Conservation (phyloP, 805 yeast species). For the Hanseniaspora lindneri region DNA sequence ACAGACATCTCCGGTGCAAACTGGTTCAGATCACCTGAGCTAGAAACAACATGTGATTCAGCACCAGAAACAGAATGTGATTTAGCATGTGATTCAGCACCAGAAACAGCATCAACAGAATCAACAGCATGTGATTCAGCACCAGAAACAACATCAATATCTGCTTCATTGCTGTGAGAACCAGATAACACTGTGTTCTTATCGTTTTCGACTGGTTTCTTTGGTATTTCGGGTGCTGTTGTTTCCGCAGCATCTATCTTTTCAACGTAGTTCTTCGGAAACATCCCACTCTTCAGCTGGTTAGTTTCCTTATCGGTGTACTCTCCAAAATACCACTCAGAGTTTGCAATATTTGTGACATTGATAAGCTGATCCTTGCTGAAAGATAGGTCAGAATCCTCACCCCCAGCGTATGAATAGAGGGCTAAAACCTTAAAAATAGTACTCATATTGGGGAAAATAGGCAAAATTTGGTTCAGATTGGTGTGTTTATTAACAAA, state of each 20-base stretch:
- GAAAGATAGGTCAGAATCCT: slow-evolving; percentile 37
- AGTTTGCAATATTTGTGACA: slow-evolving; percentile 74
- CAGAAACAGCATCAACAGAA: no score
- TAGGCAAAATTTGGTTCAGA: background rate
- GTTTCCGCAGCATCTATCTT: background rate
- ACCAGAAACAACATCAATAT: no score
- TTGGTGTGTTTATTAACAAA: no score
- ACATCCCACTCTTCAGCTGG: slow-evolving; percentile 50
- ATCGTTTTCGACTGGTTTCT: slow-evolving; percentile 20
- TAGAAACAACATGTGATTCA: no score
- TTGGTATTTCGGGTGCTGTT: slow-evolving; percentile 4
- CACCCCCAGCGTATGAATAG: background rate
- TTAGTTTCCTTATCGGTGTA: slow-evolving; percentile 36
- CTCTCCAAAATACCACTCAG: slow-evolving; percentile 78
- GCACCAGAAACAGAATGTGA: no score
- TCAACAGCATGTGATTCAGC: no score
- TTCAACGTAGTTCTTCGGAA: slow-evolving; percentile 76
- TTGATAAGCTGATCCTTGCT: slow-evolving; percentile 54
- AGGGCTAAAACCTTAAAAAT: background rate
- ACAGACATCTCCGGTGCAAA: slow-evolving; percentile 62
- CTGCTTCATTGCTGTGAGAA: no score
- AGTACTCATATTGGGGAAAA: background rate
- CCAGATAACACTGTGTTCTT: slow-evolving; percentile 40
- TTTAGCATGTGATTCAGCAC: no score
- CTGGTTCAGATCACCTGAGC: no score